Evolutionary conservation across 176 grass and related monocot species (phyloP), one percentile per base, ranked within the genome.

Genomic region (Otatea glauca): DNA sequence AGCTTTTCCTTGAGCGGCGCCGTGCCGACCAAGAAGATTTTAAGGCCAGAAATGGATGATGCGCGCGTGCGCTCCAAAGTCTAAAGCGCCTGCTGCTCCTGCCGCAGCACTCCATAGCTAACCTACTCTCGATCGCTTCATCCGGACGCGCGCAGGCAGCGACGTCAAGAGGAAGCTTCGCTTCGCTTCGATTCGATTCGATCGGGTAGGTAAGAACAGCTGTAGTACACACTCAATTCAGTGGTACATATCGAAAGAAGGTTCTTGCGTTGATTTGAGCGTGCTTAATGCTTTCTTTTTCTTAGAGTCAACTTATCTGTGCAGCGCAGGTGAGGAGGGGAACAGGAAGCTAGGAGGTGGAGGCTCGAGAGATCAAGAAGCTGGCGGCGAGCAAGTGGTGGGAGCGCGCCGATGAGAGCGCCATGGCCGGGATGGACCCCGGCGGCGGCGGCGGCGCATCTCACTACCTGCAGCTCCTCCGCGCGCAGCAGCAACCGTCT

Each of bases 341-440:
- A 27, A 21, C n/a, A 56, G 65, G 70, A 54, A 23, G 70, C 13
- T 53, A 54, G 34, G 21, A 49, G 71, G 72, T 45, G 70, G 64
- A 49, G 62, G 13, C 8, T 81, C 3, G 10, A 39, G 77, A 81
- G 70, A 76, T 77, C 81, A 82, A 89, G 81, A 90, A 94, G 89
- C 88, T 93, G 90, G 92, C 93, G 74, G 86, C 88, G 21, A 92
- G 85, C 83, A 98, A 90, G 86, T 92, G 91, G 91, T 95, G 91
- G 91, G 93, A 98, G 89, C 76, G 87, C 23, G 73, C 70, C 17
- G 96, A 85, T n/a, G 91, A 86, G 69, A 25, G 74, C 47, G 87
- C 62, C 24, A 90, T 91, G 84, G 80, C 88, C 32, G 91, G 92
- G 20, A 90, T 90, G 61, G 88, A 90, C 1, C 85, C 76, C 54